Conservation (phyloP, 352 stramenopile genomes). For the Phytophthora nicotianae region DNA sequence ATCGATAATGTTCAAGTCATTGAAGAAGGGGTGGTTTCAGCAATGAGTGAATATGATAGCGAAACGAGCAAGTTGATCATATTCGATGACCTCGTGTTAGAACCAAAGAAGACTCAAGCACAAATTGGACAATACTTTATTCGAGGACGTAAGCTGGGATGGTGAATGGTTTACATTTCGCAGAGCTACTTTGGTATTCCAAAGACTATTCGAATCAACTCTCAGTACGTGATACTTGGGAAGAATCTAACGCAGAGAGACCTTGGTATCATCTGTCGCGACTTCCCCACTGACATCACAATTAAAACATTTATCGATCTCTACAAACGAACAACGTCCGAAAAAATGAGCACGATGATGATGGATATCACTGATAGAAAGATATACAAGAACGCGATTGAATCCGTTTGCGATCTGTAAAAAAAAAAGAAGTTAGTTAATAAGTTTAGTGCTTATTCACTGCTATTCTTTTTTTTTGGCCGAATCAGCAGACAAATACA, state of each 20-base stretch:
- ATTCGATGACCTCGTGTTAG: slow-evolving; percentile 1
- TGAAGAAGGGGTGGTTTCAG: not conserved
- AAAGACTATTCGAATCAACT: too few species aligned
- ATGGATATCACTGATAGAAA: slow-evolving; percentile 29
- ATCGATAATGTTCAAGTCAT: not conserved
- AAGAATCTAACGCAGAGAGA: not conserved
- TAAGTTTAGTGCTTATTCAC: not conserved
- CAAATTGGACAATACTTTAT: too few species aligned
- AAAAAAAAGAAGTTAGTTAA: not conserved
- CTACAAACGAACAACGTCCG: slow-evolving; percentile 14
- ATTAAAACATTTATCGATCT: slow-evolving; percentile 23
- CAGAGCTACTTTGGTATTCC: too few species aligned
- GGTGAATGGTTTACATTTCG: not conserved
- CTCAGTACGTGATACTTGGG: not conserved
- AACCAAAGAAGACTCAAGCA: too few species aligned
- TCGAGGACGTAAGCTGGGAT: not conserved
- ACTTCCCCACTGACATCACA: slow-evolving; percentile 17
- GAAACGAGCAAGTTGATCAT: not conserved
- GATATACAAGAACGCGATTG: slow-evolving; percentile 22
- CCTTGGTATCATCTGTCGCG: not conserved
- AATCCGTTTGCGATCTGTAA: slow-evolving; percentile 26
- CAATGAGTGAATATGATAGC: not conserved
- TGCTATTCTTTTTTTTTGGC: not conserved
- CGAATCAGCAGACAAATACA: slow-evolving; percentile 27
- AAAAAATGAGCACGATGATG: slow-evolving; percentile 22